Conservation (phyloP, 371 early-diverging fungal genomes). For the Apophysomyces variabilis region DNA sequence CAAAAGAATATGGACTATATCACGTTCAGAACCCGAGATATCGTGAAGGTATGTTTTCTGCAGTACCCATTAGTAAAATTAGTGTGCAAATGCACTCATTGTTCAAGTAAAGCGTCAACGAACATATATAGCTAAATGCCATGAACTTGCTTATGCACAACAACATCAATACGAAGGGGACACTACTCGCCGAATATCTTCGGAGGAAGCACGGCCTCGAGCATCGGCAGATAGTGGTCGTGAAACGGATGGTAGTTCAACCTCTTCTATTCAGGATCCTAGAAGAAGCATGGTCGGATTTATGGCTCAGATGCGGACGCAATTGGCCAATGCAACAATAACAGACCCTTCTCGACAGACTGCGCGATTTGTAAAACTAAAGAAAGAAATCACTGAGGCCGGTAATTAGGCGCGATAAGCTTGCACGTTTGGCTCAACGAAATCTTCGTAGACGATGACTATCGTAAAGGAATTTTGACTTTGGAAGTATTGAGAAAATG, state of each 20-base stretch:
- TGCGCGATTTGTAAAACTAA: conserved; percentile 48
- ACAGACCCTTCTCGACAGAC: conserved; percentile 38
- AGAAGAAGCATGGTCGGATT: conserved; percentile 50
- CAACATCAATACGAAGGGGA: conserved; percentile 13
- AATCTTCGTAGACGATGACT: neutral
- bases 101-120: conserved; percentile 10
- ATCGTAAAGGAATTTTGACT: conserved; percentile 14
- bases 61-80: too few species aligned
- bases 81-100: neutral
- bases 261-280: conserved; percentile 14
- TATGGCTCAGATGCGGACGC: conserved; percentile 51
- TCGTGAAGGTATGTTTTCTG: conserved; percentile 1
- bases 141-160: conserved; percentile 17
- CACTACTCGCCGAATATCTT: neutral
- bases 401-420: conserved; percentile 33
- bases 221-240: conserved; percentile 30
- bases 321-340: conserved; percentile 42
- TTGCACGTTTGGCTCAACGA: neutral
- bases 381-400: conserved; percentile 58
- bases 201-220: conserved; percentile 4
- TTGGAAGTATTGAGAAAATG: conserved; percentile 16
- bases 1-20: conserved; percentile 23
- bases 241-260: conserved; percentile 31
- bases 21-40: conserved; percentile 14
- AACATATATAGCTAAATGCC: conserved; percentile 15